Evolutionary conservation across 345 rosid species (phyloP).

Genomic region (Aegle marmelos): DNA sequence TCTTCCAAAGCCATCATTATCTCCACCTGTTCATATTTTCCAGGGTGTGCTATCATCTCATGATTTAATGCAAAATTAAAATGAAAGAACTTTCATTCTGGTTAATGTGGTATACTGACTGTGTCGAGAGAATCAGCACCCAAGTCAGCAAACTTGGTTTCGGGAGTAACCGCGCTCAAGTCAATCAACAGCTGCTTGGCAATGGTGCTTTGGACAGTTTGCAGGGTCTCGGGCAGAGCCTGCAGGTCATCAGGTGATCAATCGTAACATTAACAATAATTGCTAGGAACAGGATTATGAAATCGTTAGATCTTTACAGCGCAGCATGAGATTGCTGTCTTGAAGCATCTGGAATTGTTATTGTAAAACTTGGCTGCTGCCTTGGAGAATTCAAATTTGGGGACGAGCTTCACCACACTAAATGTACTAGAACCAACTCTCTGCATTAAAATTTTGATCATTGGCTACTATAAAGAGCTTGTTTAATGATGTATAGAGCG

Average conservation of each 20-base stretch:
- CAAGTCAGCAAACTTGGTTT: conserved; percentile 62
- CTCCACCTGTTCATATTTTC: conserved; percentile 38
- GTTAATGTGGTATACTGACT: conserved; percentile 15
- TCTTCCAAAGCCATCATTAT: conserved; percentile 76
- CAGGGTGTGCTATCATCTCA: background rate
- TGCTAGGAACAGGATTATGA: background rate
- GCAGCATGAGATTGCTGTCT: conserved; percentile 40
- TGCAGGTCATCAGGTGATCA: conserved; percentile 1
- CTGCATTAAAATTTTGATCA: conserved; percentile 26
- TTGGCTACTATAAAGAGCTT: background rate
- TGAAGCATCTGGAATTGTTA: conserved; percentile 28
- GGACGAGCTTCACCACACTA: conserved; percentile 28
- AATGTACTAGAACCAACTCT: conserved; percentile 18
- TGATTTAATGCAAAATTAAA: background rate
- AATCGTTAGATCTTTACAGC: conserved; percentile 26
- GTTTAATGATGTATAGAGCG: background rate
- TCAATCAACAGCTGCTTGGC: conserved; percentile 65
- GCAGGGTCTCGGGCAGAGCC: conserved; percentile 50
- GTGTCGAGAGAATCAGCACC: conserved; percentile 77
- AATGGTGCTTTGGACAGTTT: conserved; percentile 50
- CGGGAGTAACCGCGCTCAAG: conserved; percentile 44
- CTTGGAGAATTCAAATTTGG: conserved; percentile 26
- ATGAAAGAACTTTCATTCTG: background rate
- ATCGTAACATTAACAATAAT: background rate
- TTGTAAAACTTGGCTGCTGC: conserved; percentile 25